Base-by-base conservation (phyloP, 1,139 yeast genomes). In the Nakaseomyces glabratus region DNA sequence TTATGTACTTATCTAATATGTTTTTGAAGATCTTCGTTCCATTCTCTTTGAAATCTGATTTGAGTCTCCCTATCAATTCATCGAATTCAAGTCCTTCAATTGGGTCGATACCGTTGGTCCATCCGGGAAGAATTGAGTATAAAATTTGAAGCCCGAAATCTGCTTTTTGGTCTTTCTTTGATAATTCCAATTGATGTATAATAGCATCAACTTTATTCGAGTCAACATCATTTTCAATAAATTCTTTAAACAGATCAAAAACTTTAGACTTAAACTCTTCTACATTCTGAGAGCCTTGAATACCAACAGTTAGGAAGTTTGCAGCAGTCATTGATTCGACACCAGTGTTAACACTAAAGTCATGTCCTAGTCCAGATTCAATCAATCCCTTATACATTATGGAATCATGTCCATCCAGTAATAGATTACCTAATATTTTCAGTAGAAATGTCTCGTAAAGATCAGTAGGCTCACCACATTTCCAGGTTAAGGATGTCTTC, bases 381-480 rank as follows among this genome's bases (percentile, higher is more conserved):
- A 90, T 81, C 39, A 90, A 65, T 16, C 74, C 74, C 58, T 86
- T 85, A 58, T 88, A 84, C 37, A 90, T 68, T 5, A 95, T 90
- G 8, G 97, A 81, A 10, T 90, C 80, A 52, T 88, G 97, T 1
- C 98, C 97, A 55, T 85, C 96, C 48, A 82, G 73, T 24, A 93
- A 63, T 39, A 93, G 63, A 12, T 78, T 73, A 16, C 82, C 74
- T 33, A 88, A 63, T 5, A 88, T 64, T 41, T 77, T 80, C 71
- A 90, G 67, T 33, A 82, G 68, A 55, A 88, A 82, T 0, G 85
- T 65, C 35, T 76, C 78, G 49, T 80, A 81, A 10, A 70, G 66
- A 41, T 82, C 80, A 6, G 69, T 63, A 1, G 95, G 84, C 23
- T 71, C 63, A 4, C 95, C 95, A 43, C 84, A 73, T 40, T 74